Conservation (phyloP, 176 grass and related monocot genomes). For the Aegilops bicornis region DNA sequence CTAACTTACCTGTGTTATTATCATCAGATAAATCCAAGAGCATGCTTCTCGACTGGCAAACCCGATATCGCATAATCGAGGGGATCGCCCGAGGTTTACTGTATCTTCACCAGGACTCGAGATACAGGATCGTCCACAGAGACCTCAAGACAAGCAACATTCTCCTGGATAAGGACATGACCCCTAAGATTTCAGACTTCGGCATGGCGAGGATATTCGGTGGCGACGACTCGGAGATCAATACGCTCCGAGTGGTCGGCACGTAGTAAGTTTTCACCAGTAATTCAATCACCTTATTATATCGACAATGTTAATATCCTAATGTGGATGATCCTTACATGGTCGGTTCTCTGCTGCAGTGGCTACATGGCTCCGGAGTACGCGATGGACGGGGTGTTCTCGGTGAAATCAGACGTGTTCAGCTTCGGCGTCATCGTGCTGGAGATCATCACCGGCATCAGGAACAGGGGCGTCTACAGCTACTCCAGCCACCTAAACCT, state of each 20-base stretch:
- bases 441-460: constrained; percentile 55
- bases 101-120: constrained; percentile 83
- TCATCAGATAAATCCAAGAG: constrained; percentile 51
- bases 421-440: constrained; percentile 66
- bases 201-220: constrained; percentile 81
- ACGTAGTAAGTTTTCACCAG: constrained; percentile 63
- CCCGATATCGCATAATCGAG: constrained; percentile 63
- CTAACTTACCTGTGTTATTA: constrained; percentile 5
- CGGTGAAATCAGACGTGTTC: constrained; percentile 71
- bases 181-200: constrained; percentile 80
- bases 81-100: constrained; percentile 64
- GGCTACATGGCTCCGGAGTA: constrained; percentile 72
- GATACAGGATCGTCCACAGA: constrained; percentile 72
- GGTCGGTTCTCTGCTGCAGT: not conserved
- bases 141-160: constrained; percentile 84
- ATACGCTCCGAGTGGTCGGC: constrained; percentile 66
- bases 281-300: not conserved
- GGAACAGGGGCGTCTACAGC: constrained; percentile 50
- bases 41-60: constrained; percentile 56
- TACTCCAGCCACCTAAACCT: constrained; percentile 47
- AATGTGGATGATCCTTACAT: not conserved
- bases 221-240: constrained; percentile 45
- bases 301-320: not conserved
- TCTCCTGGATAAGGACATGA: constrained; percentile 74
- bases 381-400: constrained; percentile 67